A percentile compares a stretch with the other conserved stretches of the same genome.
Evolutionary conservation across 2,329 filamentous ascomycete species (phyloP).

Genomic region (Talaromyces sp.): DNA sequence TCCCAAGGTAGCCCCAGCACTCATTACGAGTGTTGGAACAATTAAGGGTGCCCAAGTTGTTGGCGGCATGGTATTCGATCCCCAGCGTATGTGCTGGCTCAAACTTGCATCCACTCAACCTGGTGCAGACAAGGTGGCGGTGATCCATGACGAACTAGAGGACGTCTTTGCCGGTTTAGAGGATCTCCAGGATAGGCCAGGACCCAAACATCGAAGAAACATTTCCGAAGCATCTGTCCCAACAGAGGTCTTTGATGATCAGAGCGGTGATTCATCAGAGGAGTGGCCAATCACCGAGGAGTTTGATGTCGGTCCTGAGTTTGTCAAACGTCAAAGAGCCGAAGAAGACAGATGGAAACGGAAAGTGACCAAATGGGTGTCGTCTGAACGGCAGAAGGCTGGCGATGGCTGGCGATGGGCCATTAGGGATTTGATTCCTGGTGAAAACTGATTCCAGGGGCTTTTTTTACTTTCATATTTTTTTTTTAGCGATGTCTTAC

Average conservation of each 20-base stretch:
- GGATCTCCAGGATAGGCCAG: constrained; percentile 70
- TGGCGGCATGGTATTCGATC: constrained; percentile 98
- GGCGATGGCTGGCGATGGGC: constrained; percentile 72
- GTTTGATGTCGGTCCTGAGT: constrained; percentile 95
- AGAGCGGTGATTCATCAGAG: constrained; percentile 52
- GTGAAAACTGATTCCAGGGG: constrained; percentile 5
- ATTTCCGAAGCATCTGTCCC: constrained; percentile 23
- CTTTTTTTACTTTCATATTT: background rate
- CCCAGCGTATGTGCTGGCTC: constrained; percentile 95
- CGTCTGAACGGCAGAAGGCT: constrained; percentile 47
- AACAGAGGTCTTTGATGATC: constrained; percentile 37
- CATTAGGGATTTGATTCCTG: constrained; percentile 49
- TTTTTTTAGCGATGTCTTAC: constrained; percentile 8
- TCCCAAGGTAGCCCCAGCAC: constrained; percentile 54
- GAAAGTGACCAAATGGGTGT: constrained; percentile 84
- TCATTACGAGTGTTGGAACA: constrained; percentile 86
- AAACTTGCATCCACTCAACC: constrained; percentile 61
- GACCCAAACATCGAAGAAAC: constrained; percentile 20
- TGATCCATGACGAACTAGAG: constrained; percentile 80
- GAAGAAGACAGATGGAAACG: constrained; percentile 89
- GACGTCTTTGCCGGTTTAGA: constrained; percentile 95
- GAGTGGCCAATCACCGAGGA: constrained; percentile 91
- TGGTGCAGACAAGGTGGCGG: constrained; percentile 35
- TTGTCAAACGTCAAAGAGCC: constrained; percentile 80
- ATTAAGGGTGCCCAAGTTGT: constrained; percentile 88